A percentile compares a stretch with the other conserved stretches of the same genome.
Conservation (phyloP, 2,329 filamentous ascomycete species). For the Thermoascus crustaceus region DNA sequence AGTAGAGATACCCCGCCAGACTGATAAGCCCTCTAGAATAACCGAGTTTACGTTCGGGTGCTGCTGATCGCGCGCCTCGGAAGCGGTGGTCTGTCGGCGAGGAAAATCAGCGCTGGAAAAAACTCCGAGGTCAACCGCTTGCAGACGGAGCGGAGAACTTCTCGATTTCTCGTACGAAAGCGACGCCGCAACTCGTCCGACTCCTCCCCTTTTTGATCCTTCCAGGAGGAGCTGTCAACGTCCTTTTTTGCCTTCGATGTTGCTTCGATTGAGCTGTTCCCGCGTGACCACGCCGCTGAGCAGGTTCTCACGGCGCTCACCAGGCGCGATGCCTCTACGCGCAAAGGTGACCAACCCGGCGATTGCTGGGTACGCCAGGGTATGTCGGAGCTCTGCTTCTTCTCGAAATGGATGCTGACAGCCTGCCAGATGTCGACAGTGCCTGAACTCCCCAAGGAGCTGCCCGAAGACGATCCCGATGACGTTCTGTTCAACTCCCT, state of each 20-base stretch:
- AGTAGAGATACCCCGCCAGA: too few species aligned
- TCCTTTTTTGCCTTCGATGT: constrained; percentile 31
- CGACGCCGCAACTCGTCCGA: background rate
- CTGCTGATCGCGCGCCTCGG: background rate
- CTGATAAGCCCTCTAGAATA: too few species aligned
- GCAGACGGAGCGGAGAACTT: constrained; percentile 5
- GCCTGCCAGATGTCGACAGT: constrained; percentile 36
- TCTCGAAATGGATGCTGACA: constrained; percentile 10
- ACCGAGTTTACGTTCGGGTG: too few species aligned
- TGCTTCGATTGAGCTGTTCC: constrained; percentile 32
- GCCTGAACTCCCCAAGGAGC: constrained; percentile 42
- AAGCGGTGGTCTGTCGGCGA: constrained; percentile 8
- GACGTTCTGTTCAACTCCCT: constrained; percentile 88
- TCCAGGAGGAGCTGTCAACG: constrained; percentile 9
- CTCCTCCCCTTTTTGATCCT: constrained; percentile 8
- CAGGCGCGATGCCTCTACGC: constrained; percentile 65
- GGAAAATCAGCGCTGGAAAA: constrained; percentile 17
- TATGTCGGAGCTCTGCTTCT: constrained; percentile 25
- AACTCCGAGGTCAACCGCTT: constrained; percentile 25
- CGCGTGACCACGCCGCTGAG: constrained; percentile 36
- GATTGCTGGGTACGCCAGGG: constrained; percentile 46
- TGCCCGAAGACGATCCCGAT: constrained; percentile 64
- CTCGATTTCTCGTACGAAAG: background rate
- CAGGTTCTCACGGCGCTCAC: constrained; percentile 37
- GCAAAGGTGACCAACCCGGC: constrained; percentile 62